phyloP scores from a whole-genome alignment of 345 rosid species.

The Durio zibethinus region DNA sequence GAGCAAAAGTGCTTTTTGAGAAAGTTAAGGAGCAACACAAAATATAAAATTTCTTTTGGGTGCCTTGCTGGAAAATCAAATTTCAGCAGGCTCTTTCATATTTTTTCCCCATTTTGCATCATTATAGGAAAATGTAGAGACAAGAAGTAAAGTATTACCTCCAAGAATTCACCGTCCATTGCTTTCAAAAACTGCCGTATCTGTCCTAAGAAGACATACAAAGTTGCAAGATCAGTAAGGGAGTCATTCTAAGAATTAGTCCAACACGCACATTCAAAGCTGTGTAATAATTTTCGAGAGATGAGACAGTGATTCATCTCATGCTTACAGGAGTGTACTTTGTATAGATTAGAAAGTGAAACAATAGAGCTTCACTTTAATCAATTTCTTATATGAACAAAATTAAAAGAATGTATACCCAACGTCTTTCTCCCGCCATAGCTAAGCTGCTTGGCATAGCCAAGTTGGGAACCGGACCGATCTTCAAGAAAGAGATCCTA shows the following conservation, averaged over 20 bases:
- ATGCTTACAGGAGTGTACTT: not conserved
- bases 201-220: slow-evolving; percentile 34
- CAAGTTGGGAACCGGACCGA: not conserved
- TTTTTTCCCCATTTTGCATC: not conserved
- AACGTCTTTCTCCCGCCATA: not conserved
- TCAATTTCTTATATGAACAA: not conserved
- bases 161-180: slow-evolving; percentile 78
- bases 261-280: not conserved
- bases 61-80: not conserved
- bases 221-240: not conserved
- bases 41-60: not conserved
- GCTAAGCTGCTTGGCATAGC: not conserved
- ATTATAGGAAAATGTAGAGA: not conserved
- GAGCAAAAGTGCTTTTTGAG: not conserved
- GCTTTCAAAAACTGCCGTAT: slow-evolving; percentile 61
- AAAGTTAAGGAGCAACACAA: not conserved
- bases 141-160: slow-evolving; percentile 37
- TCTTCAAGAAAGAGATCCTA: not conserved
- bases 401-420: not conserved
- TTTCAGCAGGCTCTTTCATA: not conserved
- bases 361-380: not conserved
- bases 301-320: not conserved
- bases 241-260: not conserved
- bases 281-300: not conserved
- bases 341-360: not conserved